These are phyloP conservation scores for Fusarium nanum DNA, from an alignment of 2,329 filamentous ascomycete genomes.

Conservation along the genomic window DNA sequence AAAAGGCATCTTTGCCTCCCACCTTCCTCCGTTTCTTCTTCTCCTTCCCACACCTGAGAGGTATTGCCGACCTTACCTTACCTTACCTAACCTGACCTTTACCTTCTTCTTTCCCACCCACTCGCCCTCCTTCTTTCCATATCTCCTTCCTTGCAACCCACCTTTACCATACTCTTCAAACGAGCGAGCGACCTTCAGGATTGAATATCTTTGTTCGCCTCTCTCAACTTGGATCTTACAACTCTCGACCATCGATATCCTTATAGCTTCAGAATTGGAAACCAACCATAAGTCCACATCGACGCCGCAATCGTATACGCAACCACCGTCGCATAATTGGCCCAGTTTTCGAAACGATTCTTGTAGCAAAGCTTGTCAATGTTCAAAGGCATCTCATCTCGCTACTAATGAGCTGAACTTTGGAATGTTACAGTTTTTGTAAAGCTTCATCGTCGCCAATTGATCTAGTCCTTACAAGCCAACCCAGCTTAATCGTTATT, in stretches of 20 bases:
- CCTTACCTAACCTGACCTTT: constrained; percentile 26
- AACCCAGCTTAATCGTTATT: constrained; percentile 28
- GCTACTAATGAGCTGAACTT: constrained; percentile 37
- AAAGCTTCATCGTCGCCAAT: constrained; percentile 47
- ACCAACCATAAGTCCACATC: constrained; percentile 25
- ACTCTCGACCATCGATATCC: constrained; percentile 7
- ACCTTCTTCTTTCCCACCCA: constrained; percentile 27
- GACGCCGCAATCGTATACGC: constrained; percentile 40
- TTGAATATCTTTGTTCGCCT: constrained; percentile 21
- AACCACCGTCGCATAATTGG: constrained; percentile 37
- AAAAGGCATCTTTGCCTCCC: constrained; percentile 47
- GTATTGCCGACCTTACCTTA: constrained; percentile 37
- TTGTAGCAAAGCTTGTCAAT: constrained; percentile 45
- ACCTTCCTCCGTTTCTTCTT: constrained; percentile 43
- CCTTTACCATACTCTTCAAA: constrained; percentile 20
- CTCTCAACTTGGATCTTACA: constrained; percentile 20
- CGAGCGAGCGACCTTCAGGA: constrained; percentile 15
- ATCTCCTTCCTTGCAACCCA: constrained; percentile 34
- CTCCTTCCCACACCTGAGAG: constrained; percentile 32
- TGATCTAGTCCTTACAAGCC: constrained; percentile 43
- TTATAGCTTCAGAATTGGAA: constrained; percentile 13
- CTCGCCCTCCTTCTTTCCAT: constrained; percentile 26
- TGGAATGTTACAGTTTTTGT: constrained; percentile 45
- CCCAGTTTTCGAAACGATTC: constrained; percentile 43
- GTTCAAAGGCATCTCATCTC: constrained; percentile 39